These are phyloP conservation scores for Xylaria sp. DNA, from an alignment of 2,329 filamentous ascomycete genomes.

Conservation along the genomic window DNA sequence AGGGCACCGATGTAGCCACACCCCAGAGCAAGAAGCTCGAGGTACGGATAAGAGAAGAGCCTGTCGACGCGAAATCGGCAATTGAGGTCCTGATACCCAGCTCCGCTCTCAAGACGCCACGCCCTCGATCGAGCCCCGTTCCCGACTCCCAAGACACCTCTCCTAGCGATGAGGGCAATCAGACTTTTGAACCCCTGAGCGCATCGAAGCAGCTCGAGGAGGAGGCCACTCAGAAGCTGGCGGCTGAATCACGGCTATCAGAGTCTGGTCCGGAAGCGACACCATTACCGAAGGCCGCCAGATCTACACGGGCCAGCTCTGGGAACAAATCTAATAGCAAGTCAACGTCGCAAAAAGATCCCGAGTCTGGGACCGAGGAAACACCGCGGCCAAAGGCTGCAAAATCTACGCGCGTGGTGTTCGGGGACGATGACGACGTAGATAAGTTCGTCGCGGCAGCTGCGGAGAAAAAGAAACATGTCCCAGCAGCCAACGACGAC, in stretches of 20 bases:
- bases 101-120: constrained; percentile 37
- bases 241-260: constrained; percentile 34
- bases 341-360: constrained; percentile 22
- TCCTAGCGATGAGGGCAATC: constrained; percentile 25
- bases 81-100: constrained; percentile 45
- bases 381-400: constrained; percentile 36
- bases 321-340: constrained; percentile 30
- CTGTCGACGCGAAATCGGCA: constrained; percentile 33
- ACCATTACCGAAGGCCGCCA: constrained; percentile 38
- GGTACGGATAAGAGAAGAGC: constrained; percentile 41
- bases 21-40: constrained; percentile 42
- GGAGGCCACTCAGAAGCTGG: constrained; percentile 46
- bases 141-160: constrained; percentile 42
- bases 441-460: constrained; percentile 48
- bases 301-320: constrained; percentile 44
- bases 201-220: constrained; percentile 49
- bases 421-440: constrained; percentile 49
- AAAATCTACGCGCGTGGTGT: constrained; percentile 49
- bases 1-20: constrained; percentile 20
- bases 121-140: constrained; percentile 33
- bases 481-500: constrained; percentile 3
- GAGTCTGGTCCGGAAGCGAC: constrained; percentile 38
- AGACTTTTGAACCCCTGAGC: constrained; percentile 40
- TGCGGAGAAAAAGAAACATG: constrained; percentile 34
- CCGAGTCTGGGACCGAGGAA: constrained; percentile 34